phyloP scores from a whole-genome alignment of 177 flowering plant genomes.

The Vitis hybrid region DNA sequence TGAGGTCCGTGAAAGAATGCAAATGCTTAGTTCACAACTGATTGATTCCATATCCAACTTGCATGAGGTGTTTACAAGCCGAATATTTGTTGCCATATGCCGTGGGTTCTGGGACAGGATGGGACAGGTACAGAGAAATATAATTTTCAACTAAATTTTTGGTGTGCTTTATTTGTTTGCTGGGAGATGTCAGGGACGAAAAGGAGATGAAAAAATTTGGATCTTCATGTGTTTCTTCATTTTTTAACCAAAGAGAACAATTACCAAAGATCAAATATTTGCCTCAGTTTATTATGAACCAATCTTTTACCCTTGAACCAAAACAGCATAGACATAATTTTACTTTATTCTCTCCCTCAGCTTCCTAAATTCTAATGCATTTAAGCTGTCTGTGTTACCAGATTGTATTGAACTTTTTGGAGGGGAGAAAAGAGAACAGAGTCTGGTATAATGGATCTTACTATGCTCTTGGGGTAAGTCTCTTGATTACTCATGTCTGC shows the following conservation, averaged over 20 bases:
- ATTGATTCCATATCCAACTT: slow-evolving; percentile 67
- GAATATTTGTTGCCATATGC: slow-evolving; percentile 67
- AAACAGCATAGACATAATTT: too few species aligned
- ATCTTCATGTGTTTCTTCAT: too few species aligned
- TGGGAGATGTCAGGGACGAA: too few species aligned
- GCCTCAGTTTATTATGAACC: too few species aligned
- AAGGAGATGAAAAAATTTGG: too few species aligned
- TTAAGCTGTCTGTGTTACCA: slow-evolving; percentile 16
- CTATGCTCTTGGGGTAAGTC: slow-evolving; percentile 82
- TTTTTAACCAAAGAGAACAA: too few species aligned
- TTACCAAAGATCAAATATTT: too few species aligned
- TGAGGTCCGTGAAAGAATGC: slow-evolving; percentile 93
- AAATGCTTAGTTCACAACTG: slow-evolving; percentile 57
- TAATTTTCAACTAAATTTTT: too few species aligned
- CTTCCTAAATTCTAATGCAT: neutral
- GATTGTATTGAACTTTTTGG: slow-evolving; percentile 79
- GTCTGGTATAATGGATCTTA: slow-evolving; percentile 84
- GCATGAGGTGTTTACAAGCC: slow-evolving; percentile 73
- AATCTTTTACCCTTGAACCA: too few species aligned
- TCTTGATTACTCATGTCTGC: neutral
- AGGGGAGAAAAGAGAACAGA: slow-evolving; percentile 85
- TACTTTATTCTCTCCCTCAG: too few species aligned
- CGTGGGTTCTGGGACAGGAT: slow-evolving; percentile 94
- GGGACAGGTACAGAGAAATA: slow-evolving; percentile 68
- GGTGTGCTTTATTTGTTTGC: too few species aligned